Evolutionary conservation across 1,284 basidiomycete species (phyloP).

Genomic region (Erythrobasidium hasegawianum): DNA sequence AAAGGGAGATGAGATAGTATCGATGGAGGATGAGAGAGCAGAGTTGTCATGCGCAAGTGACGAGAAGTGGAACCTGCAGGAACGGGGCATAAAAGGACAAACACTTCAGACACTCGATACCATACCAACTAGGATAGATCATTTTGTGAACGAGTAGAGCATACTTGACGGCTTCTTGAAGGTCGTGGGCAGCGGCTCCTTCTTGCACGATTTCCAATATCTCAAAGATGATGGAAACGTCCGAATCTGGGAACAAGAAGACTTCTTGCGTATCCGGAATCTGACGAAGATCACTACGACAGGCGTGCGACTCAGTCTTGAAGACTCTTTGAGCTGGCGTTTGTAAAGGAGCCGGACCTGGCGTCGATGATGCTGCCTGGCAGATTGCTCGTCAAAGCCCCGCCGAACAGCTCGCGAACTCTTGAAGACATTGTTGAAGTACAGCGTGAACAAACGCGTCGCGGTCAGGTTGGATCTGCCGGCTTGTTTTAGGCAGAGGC

Average conservation of each 20-base stretch:
- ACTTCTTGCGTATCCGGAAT: slow-evolving; percentile 98
- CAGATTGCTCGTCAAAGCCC: slow-evolving; percentile 69
- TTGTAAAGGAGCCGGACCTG: slow-evolving; percentile 61
- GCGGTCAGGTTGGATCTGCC: too few species aligned
- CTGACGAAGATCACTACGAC: slow-evolving; percentile 73
- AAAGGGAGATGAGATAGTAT: slow-evolving; percentile 50
- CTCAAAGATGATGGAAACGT: slow-evolving; percentile 79
- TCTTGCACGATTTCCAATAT: slow-evolving; percentile 70
- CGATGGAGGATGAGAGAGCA: slow-evolving; percentile 58
- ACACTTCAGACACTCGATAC: not conserved
- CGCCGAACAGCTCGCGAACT: slow-evolving; percentile 54
- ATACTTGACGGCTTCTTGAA: slow-evolving; percentile 47
- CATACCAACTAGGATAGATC: not conserved
- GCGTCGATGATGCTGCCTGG: slow-evolving; percentile 70
- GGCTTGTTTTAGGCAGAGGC: too few species aligned
- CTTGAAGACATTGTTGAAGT: not conserved
- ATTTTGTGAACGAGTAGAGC: slow-evolving; percentile 10
- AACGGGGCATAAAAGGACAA: slow-evolving; percentile 22
- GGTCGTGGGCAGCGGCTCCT: slow-evolving; percentile 55
- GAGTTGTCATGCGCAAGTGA: slow-evolving; percentile 89
- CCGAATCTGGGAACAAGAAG: slow-evolving; percentile 67
- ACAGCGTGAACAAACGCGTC: too few species aligned
- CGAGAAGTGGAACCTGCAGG: slow-evolving; percentile 77
- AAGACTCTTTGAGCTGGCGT: not conserved
- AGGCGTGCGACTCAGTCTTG: slow-evolving; percentile 3